Base-by-base conservation (phyloP, 306 rosid genomes). In the Prunus armeniaca region DNA sequence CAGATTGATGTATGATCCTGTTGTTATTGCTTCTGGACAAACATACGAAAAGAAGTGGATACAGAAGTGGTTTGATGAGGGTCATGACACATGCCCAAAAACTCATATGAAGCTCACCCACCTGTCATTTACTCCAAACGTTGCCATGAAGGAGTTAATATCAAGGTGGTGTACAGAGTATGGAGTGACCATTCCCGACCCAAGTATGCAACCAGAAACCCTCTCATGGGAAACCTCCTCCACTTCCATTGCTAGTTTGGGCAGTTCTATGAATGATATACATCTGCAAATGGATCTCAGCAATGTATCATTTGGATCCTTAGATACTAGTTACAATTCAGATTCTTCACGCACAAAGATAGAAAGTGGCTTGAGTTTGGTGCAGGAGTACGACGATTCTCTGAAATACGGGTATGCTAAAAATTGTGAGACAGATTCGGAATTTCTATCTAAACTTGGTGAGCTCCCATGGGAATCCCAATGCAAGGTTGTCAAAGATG, bases 11-110 rank as follows among this genome's bases (percentile, higher is more conserved):
- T 83, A 87, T 50, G 96, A 96, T 84, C 99, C 99, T 57, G 98
- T 96, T 57, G 85, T 91, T 41, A 84, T 96, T 79, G 93, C 83
- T 25, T 96, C 99, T 5, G 97, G 97, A 66, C 84, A 66, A 68
- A 89, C 98, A 69, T 92, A 86, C 65, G 99, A 92, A 84, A 92
- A 90, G 81, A 84, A 76, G 84, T 92, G 92, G 96, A 92, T 92
- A 82, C 89, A 81, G 72, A 96, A 91, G 78, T 96, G 98, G 99
- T 89, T 96, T 79, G 84, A 81, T 54, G 96, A 89, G 84, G 93
- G 96, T 51, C 78, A 89, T 69, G 86, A 84, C 77, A 79, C 55
- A 24, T 96, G 99, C 72, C 99, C 98, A 17, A 83, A 83, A 84
- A 96, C 90, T 55, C 56, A 76, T 71, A 66, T 67, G 79, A 85